phyloP scores from a whole-genome alignment of 2,329 filamentous ascomycete species.

The Arthroderma uncinatum region DNA sequence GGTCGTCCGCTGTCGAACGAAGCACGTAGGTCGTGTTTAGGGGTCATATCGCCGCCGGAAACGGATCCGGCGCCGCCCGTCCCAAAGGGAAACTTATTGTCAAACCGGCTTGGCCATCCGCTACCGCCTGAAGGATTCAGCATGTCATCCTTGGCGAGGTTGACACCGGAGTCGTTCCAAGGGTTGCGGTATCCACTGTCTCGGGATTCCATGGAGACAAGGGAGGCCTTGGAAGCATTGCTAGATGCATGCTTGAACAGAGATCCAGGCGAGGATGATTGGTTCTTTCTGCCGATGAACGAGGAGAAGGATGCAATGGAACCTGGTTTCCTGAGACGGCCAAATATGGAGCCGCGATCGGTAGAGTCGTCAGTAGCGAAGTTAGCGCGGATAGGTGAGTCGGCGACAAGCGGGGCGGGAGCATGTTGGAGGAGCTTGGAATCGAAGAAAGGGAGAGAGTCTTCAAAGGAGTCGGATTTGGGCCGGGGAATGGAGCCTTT shows the following conservation, averaged over 20 bases:
- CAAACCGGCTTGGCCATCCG: constrained; percentile 43
- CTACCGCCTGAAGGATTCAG: constrained; percentile 45
- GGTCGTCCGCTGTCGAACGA: constrained; percentile 86
- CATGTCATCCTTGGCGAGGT: constrained; percentile 74
- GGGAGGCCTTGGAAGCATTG: constrained; percentile 86
- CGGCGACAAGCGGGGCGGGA: constrained; percentile 64
- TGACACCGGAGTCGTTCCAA: constrained; percentile 96
- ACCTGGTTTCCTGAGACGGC: constrained; percentile 85
- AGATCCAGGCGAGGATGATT: constrained; percentile 69
- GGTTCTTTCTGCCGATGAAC: constrained; percentile 95
- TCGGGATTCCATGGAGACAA: constrained; percentile 91
- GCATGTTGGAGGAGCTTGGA: constrained; percentile 93
- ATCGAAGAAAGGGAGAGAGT: constrained; percentile 91
- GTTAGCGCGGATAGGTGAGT: constrained; percentile 76
- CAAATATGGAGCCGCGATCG: constrained; percentile 74
- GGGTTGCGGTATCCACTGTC: constrained; percentile 92
- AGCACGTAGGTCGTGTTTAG: constrained; percentile 69
- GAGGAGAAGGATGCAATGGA: constrained; percentile 91
- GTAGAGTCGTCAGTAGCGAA: constrained; percentile 68
- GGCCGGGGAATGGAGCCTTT: constrained; percentile 95
- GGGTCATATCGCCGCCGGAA: constrained; percentile 65
- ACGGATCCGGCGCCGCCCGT: constrained; percentile 17
- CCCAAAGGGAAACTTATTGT: constrained; percentile 55
- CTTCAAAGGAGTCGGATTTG: constrained; percentile 97
- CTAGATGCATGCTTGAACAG: constrained; percentile 86